These are phyloP conservation scores for Gryganskiella cystojenkinii DNA, from an alignment of 192 early-diverging fungal genomes.

Conservation along the genomic window DNA sequence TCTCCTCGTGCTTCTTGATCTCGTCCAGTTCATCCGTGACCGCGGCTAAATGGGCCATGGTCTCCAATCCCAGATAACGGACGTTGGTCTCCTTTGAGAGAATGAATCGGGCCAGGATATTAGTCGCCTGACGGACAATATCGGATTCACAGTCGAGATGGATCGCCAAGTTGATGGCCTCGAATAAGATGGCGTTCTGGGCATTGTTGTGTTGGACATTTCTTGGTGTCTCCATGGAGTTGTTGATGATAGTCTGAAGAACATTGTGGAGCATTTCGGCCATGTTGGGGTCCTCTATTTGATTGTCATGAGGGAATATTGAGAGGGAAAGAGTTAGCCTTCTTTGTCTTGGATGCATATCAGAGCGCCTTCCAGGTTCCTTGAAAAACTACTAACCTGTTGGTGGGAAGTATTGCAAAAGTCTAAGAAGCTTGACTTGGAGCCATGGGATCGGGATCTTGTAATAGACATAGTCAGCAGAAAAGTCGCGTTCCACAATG, in stretches of 20 bases:
- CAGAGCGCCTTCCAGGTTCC: not conserved
- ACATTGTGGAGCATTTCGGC: constrained; percentile 75
- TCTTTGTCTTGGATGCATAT: not conserved
- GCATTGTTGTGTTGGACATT: constrained; percentile 99
- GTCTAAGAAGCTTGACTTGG: constrained; percentile 93
- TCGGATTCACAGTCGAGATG: constrained; percentile 91
- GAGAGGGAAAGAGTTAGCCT: not conserved
- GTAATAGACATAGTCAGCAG: constrained; percentile 94
- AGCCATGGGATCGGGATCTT: constrained; percentile 98
- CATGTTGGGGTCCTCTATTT: constrained; percentile 65
- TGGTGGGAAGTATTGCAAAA: constrained; percentile 96
- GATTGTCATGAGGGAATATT: not conserved
- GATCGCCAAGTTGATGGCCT: constrained; percentile 96
- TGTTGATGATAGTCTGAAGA: constrained; percentile 84
- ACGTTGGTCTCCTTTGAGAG: constrained; percentile 97
- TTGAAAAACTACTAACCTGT: constrained; percentile 58
- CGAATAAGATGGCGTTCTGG: constrained; percentile 96
- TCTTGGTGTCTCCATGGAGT: constrained; percentile 89
- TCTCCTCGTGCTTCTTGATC: constrained; percentile 85
- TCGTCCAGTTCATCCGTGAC: constrained; percentile 85
- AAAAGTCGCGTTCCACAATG: constrained; percentile 85
- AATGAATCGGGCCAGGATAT: constrained; percentile 90
- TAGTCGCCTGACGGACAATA: constrained; percentile 84
- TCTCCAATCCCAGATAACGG: constrained; percentile 96
- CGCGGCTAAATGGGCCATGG: constrained; percentile 94